Conservation (phyloP, 768 basidiomycete species). For the Mycena galopus region DNA sequence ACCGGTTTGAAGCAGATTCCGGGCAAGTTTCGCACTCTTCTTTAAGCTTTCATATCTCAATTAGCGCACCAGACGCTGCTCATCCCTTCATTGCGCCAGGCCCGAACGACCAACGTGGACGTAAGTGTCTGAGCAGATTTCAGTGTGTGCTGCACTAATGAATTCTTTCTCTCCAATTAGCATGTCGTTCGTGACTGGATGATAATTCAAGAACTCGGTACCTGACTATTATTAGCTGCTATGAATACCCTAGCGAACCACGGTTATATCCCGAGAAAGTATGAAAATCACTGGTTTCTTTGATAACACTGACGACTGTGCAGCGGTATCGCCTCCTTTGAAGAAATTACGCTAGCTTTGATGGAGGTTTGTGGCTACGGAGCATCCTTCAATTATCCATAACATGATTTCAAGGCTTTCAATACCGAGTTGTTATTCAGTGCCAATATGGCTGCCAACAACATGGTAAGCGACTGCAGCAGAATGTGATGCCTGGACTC, state of each 20-base stretch:
- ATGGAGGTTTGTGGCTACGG: constrained; percentile 27
- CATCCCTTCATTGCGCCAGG: constrained; percentile 37
- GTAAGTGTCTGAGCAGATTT: background rate
- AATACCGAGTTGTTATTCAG: constrained; percentile 21
- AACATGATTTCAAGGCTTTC: constrained; percentile 21
- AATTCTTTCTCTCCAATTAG: background rate
- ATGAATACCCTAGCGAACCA: constrained; percentile 37
- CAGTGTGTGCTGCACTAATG: background rate
- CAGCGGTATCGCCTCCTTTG: constrained; percentile 37
- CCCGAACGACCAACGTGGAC: constrained; percentile 35
- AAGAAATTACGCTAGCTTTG: constrained; percentile 30
- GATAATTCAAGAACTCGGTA: background rate
- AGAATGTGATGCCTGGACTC: background rate
- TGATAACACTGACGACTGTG: background rate
- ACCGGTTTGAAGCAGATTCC: constrained; percentile 35
- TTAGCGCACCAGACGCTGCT: constrained; percentile 14
- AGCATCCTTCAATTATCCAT: background rate
- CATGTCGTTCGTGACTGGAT: constrained; percentile 29
- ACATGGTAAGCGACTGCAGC: constrained; percentile 16
- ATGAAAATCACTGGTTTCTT: background rate
- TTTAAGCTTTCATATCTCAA: background rate
- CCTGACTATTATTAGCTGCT: constrained; percentile 20
- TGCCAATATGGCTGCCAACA: constrained; percentile 31
- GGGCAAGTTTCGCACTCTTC: background rate
- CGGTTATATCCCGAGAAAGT: constrained; percentile 34